phyloP scores from a whole-genome alignment of 345 rosid genomes.

The thale cress (Arabidopsis thaliana) region TAIR10.1 NC_003074.8:18679501-18680000 shows the following conservation, averaged over 20 bases:
- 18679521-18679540: conserved; percentile 44
- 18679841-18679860: conserved; percentile 47
- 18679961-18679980: conserved; percentile 55
- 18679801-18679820: conserved; percentile 53
- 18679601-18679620: conserved; percentile 50
- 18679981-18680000: conserved; percentile 54
- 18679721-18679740: conserved; percentile 64
- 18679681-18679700: conserved; percentile 66
- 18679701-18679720: conserved; percentile 64
- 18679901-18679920: conserved; percentile 46
- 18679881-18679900: conserved; percentile 50
- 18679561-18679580: conserved; percentile 62
- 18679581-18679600: conserved; percentile 56
- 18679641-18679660: conserved; percentile 55
- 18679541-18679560: conserved; percentile 57
- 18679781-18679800: conserved; percentile 50
- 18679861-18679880: conserved; percentile 51
- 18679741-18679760: conserved; percentile 55
- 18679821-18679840: conserved; percentile 50
- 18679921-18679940: conserved; percentile 47
- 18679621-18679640: conserved; percentile 55
- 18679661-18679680: conserved; percentile 76
- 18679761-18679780: conserved; percentile 59
- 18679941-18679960: conserved; percentile 49
- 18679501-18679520: conserved; percentile 55